Evolutionary conservation across 1,139 yeast genomes (phyloP).

Genomic region (Pichia sp.): DNA sequence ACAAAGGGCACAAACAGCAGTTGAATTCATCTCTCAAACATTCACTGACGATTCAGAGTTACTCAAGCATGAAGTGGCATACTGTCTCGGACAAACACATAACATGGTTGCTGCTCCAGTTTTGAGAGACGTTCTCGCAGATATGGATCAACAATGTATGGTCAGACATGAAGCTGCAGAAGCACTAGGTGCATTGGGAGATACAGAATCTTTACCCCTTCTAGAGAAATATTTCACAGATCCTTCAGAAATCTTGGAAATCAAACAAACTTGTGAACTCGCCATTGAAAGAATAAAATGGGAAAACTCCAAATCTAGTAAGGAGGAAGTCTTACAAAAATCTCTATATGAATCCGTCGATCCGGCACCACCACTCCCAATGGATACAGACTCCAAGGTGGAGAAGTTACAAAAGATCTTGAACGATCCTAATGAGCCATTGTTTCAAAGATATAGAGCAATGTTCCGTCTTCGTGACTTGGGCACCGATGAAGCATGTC

Average conservation of each 20-base stretch:
- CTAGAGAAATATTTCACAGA: slow-evolving; percentile 65
- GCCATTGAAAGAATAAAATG: slow-evolving; percentile 93
- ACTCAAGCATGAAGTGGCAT: slow-evolving; percentile 95
- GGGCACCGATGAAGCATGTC: slow-evolving; percentile 87
- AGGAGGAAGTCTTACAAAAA: slow-evolving; percentile 60
- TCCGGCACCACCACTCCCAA: slow-evolving; percentile 89
- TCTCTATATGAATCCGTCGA: slow-evolving; percentile 85
- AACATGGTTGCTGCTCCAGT: slow-evolving; percentile 71
- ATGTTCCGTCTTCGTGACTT: slow-evolving; percentile 97
- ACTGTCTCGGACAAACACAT: slow-evolving; percentile 95
- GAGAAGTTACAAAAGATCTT: slow-evolving; percentile 60
- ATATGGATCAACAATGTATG: slow-evolving; percentile 75
- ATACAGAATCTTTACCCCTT: slow-evolving; percentile 61
- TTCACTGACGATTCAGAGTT: slow-evolving; percentile 84
- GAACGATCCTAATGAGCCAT: slow-evolving; percentile 68
- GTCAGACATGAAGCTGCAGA: slow-evolving; percentile 99
- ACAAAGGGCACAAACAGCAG: slow-evolving; percentile 53
- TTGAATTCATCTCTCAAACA: slow-evolving; percentile 75
- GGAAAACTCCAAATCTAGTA: slow-evolving; percentile 67
- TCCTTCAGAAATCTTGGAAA: slow-evolving; percentile 62
- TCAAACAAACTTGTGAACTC: slow-evolving; percentile 95
- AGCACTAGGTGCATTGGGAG: slow-evolving; percentile 95
- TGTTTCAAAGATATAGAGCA: slow-evolving; percentile 94
- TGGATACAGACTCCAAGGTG: slow-evolving; percentile 36
- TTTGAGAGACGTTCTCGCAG: slow-evolving; percentile 64